A percentile compares a stretch with the other conserved stretches of the same genome.
Conservation (phyloP, 73 alveolate genomes). For the Paramecium sonneborni region DNA sequence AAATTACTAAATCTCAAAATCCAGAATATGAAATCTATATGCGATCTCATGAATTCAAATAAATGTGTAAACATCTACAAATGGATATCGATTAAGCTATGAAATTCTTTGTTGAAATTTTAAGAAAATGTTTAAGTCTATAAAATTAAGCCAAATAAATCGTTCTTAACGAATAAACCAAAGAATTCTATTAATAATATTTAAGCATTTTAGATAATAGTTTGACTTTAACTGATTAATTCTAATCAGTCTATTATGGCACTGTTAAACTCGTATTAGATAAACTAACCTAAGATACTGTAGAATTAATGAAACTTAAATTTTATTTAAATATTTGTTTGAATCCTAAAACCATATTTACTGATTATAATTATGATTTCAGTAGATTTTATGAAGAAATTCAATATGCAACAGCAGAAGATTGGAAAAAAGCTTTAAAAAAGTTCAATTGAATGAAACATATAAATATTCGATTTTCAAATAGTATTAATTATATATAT, state of each 20-base stretch:
- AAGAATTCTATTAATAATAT: slow-evolving; percentile 34
- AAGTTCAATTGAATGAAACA: neutral
- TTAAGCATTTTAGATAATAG: slow-evolving; percentile 1
- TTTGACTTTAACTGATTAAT: neutral
- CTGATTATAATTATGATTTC: slow-evolving; percentile 51
- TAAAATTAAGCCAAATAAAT: slow-evolving; percentile 44
- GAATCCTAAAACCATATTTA: slow-evolving; percentile 42
- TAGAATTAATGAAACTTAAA: slow-evolving; percentile 27
- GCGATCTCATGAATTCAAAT: slow-evolving; percentile 25
- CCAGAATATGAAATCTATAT: neutral
- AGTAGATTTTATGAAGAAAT: slow-evolving; percentile 58
- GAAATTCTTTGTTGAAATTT: slow-evolving; percentile 48
- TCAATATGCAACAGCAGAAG: neutral
- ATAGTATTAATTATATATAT: neutral
- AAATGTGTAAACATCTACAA: slow-evolving; percentile 20
- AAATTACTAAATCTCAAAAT: neutral
- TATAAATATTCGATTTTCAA: neutral
- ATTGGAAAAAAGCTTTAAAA: neutral
- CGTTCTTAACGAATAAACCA: neutral
- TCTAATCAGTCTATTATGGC: neutral
- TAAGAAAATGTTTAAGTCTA: slow-evolving; percentile 1
- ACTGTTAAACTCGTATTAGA: slow-evolving; percentile 15
- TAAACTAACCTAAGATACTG: neutral
- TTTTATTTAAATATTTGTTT: slow-evolving; percentile 16
- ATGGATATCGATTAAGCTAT: slow-evolving; percentile 32